Percentiles rank a stretch among this genome's conserved stretches.
Conservation (phyloP, 2,329 filamentous ascomycete species). For the Chaetomiaceae sp. region DNA sequence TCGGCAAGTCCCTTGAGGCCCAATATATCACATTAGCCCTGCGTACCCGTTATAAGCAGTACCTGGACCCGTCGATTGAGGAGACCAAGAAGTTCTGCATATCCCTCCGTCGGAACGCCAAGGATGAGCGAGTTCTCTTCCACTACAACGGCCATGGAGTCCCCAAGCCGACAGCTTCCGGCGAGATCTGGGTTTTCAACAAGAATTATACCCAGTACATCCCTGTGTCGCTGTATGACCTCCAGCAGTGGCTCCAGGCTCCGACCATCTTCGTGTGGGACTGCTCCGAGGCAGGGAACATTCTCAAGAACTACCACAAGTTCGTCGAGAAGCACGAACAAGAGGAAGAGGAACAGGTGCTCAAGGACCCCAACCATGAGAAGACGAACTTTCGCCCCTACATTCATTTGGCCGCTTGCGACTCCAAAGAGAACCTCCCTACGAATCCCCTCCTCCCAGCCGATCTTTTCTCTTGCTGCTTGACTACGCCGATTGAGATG, state of each 20-base stretch:
- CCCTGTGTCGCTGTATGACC: conserved; percentile 87
- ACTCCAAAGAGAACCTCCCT: conserved; percentile 84
- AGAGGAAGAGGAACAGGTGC: conserved; percentile 73
- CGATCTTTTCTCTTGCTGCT: conserved; percentile 90
- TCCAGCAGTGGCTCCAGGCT: conserved; percentile 92
- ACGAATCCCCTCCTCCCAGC: conserved; percentile 91
- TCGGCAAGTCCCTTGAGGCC: conserved; percentile 90
- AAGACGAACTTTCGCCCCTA: conserved; percentile 66
- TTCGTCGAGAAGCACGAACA: conserved; percentile 93
- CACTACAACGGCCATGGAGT: conserved; percentile 99
- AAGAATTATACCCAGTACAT: conserved; percentile 99
- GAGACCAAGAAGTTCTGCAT: conserved; percentile 96
- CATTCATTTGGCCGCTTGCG: conserved; percentile 90
- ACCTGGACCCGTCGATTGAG: conserved; percentile 92
- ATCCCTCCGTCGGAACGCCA: conserved; percentile 83
- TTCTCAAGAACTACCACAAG: conserved; percentile 88
- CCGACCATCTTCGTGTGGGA: conserved; percentile 98
- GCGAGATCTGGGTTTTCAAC: conserved; percentile 99
- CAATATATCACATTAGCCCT: conserved; percentile 96
- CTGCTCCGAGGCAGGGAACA: conserved; percentile 93
- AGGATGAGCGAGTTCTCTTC: conserved; percentile 92
- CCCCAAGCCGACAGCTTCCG: conserved; percentile 88
- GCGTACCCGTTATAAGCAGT: conserved; percentile 94
- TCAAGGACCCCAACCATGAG: conserved; percentile 76
- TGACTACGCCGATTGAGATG: conserved; percentile 97